Evolutionary conservation across 1,139 yeast species (phyloP).

Genomic region (Geotrichum reessii): DNA sequence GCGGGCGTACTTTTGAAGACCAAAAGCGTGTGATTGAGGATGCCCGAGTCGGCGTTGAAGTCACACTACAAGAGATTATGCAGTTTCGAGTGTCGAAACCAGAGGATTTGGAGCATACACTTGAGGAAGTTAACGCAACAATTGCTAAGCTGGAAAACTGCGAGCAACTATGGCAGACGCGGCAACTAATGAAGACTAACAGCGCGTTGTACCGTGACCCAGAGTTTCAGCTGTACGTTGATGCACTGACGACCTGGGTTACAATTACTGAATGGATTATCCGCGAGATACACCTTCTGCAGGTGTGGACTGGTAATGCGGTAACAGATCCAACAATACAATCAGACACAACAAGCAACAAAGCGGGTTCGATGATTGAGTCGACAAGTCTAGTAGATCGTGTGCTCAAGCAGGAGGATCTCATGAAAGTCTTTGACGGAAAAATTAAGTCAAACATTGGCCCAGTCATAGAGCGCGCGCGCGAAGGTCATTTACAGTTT

Average conservation of each 20-base stretch:
- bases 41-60: slow-evolving; percentile 68
- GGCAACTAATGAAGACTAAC: slow-evolving; percentile 70
- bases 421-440: slow-evolving; percentile 54
- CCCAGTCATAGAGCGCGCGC: slow-evolving; percentile 74
- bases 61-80: slow-evolving; percentile 61
- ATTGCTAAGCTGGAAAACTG: slow-evolving; percentile 62
- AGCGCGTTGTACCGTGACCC: slow-evolving; percentile 64
- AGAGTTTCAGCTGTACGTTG: slow-evolving; percentile 61
- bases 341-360: slow-evolving; percentile 23
- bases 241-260: slow-evolving; percentile 80
- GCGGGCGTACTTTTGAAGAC: slow-evolving; percentile 75
- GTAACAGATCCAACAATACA: slow-evolving; percentile 54
- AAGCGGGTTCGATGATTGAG: slow-evolving; percentile 13
- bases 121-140: slow-evolving; percentile 49
- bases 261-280: slow-evolving; percentile 67
- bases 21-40: slow-evolving; percentile 68
- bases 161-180: slow-evolving; percentile 74
- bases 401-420: slow-evolving; percentile 73
- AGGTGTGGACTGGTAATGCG: slow-evolving; percentile 73
- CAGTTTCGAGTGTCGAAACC: slow-evolving; percentile 49
- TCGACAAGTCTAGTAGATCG: slow-evolving; percentile 59
- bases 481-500: slow-evolving; percentile 60
- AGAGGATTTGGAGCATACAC: slow-evolving; percentile 23
- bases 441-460: slow-evolving; percentile 55
- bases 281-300: slow-evolving; percentile 51